Conservation (phyloP, 208 protist genomes). For the Trypanosoma lewisi region DNA sequence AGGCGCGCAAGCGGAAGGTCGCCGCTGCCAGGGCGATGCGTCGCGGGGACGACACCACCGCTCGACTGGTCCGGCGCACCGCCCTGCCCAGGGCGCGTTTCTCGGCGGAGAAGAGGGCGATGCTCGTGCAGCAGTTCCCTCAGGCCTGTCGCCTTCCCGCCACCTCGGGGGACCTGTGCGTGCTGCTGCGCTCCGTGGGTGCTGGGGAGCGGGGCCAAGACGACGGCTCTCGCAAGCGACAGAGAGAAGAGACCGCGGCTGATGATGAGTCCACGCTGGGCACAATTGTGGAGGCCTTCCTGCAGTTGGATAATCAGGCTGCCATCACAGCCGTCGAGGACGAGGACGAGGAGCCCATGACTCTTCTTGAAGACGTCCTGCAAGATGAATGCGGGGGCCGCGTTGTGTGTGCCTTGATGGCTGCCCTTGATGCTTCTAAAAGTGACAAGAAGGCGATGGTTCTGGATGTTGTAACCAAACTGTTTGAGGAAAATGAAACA, state of each 20-base stretch:
- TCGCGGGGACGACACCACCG: slow-evolving; percentile 49
- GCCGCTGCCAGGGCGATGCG: slow-evolving; percentile 53
- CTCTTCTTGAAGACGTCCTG: slow-evolving; percentile 73
- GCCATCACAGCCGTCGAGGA: slow-evolving; percentile 31
- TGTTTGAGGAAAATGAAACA: slow-evolving; percentile 80
- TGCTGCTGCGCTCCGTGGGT: slow-evolving; percentile 58
- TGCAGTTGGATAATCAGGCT: slow-evolving; percentile 44
- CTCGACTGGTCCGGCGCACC: slow-evolving; percentile 55
- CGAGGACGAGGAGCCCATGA: slow-evolving; percentile 55
- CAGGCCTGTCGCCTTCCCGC: slow-evolving; percentile 73
- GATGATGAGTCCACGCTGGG: slow-evolving; percentile 35
- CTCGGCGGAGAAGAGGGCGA: slow-evolving; percentile 34
- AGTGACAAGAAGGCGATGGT: slow-evolving; percentile 37
- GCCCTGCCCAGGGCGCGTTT: slow-evolving; percentile 37
- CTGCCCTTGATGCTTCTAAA: slow-evolving; percentile 35
- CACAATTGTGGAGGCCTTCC: slow-evolving; percentile 44
- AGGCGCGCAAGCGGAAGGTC: slow-evolving; percentile 56
- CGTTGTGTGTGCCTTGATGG: slow-evolving; percentile 69
- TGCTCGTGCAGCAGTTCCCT: slow-evolving; percentile 72
- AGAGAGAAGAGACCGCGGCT: slow-evolving; percentile 22
- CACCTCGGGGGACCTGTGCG: slow-evolving; percentile 63
- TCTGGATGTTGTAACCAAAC: slow-evolving; percentile 53
- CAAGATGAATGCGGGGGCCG: slow-evolving; percentile 77
- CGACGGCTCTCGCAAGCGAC: slow-evolving; percentile 34
- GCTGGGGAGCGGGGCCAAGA: slow-evolving; percentile 9